These are phyloP conservation scores for Pseudocercospora macadamiae DNA, from an alignment of 2,329 filamentous ascomycete genomes.

Conservation along the genomic window DNA sequence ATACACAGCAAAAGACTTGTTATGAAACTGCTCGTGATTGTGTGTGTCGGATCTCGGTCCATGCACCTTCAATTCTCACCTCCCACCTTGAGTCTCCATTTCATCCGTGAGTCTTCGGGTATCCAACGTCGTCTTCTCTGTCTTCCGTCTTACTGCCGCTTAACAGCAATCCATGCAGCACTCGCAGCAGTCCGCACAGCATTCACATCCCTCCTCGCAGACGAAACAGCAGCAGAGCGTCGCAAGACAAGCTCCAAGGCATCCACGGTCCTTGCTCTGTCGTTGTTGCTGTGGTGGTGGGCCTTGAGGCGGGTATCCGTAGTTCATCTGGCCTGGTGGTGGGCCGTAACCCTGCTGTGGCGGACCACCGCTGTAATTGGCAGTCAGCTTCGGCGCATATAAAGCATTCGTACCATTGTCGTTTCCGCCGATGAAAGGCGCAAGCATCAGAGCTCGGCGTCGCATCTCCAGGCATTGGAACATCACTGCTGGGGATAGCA, in stretches of 20 bases:
- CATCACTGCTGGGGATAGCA: neutral
- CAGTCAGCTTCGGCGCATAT: neutral
- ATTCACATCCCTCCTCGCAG: constrained; percentile 66
- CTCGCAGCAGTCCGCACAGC: constrained; percentile 64
- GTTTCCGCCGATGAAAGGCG: neutral
- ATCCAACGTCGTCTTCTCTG: neutral
- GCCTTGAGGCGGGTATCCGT: constrained; percentile 44
- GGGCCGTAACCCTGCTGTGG: constrained; percentile 40
- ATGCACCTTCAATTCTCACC: neutral
- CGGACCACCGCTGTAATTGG: constrained; percentile 36
- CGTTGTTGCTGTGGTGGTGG: constrained; percentile 39
- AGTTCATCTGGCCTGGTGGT: constrained; percentile 43
- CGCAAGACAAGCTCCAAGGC: constrained; percentile 57
- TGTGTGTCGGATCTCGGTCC: neutral
- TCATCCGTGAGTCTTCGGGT: neutral
- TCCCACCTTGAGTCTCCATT: neutral
- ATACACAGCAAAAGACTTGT: constrained; percentile 17
- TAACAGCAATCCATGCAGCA: constrained; percentile 43
- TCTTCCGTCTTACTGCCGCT: neutral
- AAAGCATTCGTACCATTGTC: neutral
- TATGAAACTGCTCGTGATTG: constrained; percentile 4
- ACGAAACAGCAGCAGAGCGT: constrained; percentile 66
- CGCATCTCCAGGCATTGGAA: neutral
- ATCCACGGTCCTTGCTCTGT: constrained; percentile 54
- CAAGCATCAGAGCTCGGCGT: neutral